phyloP scores from a whole-genome alignment of 768 basidiomycete genomes.

The Polyporus arcularius region DNA sequence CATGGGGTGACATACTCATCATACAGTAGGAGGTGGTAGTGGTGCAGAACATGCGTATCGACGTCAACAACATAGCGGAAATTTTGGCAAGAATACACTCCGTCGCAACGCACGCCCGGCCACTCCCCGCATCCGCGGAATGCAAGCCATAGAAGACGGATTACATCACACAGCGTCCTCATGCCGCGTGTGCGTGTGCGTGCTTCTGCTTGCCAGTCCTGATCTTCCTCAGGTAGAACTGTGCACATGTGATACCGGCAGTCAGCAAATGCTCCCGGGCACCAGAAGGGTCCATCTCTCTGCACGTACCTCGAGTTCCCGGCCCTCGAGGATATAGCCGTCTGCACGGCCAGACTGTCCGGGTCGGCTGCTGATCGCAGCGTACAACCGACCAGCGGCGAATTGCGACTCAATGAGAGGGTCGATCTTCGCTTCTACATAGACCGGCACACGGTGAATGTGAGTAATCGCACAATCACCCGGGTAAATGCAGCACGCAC shows the following conservation, averaged over 20 bases:
- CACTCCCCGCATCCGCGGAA: neutral
- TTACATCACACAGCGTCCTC: constrained; percentile 16
- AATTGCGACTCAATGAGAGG: constrained; percentile 87
- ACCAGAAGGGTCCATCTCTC: neutral
- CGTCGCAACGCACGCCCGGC: constrained; percentile 17
- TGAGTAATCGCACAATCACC: neutral
- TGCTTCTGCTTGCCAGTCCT: constrained; percentile 96
- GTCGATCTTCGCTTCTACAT: constrained; percentile 86
- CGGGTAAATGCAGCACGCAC: constrained; percentile 40
- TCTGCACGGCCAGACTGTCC: constrained; percentile 97
- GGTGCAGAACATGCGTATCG: constrained; percentile 8
- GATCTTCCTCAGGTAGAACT: constrained; percentile 96
- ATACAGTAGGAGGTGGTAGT: constrained; percentile 27
- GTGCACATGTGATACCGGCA: constrained; percentile 25
- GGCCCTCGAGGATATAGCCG: constrained; percentile 97
- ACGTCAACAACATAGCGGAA: constrained; percentile 23
- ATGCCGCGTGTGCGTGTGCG: constrained; percentile 70
- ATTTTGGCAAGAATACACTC: constrained; percentile 21
- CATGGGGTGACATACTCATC: constrained; percentile 30
- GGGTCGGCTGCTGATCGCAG: constrained; percentile 89
- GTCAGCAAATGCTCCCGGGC: constrained; percentile 6
- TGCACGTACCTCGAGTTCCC: constrained; percentile 86
- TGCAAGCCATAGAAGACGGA: neutral
- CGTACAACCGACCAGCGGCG: constrained; percentile 93
- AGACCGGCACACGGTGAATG: neutral